Conservation (phyloP, 1,284 basidiomycete species). For the Termitomyces sp. region DNA sequence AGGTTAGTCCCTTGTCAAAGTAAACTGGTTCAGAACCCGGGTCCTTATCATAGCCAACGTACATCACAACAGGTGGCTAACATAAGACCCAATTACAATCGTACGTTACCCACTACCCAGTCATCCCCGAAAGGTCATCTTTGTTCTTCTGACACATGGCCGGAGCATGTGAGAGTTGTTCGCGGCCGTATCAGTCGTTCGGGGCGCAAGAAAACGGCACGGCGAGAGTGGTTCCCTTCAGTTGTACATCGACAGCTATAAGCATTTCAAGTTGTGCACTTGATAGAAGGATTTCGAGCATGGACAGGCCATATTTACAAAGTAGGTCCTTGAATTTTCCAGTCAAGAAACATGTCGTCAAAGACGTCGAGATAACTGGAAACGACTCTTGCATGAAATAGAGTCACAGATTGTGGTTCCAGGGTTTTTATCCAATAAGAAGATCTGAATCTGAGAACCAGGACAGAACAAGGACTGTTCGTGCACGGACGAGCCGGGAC, state of each 20-base stretch:
- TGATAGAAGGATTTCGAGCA: background rate
- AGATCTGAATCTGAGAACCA: too few species aligned
- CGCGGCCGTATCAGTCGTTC: background rate
- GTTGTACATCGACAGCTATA: background rate
- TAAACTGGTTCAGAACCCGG: background rate
- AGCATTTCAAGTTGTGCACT: too few species aligned
- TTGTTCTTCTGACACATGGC: background rate
- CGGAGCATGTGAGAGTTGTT: background rate
- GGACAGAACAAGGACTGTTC: too few species aligned
- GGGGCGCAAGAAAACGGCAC: background rate
- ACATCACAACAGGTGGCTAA: conserved; percentile 7
- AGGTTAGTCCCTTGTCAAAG: background rate
- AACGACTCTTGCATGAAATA: too few species aligned
- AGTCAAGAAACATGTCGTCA: too few species aligned
- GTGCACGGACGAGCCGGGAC: too few species aligned
- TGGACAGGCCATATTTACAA: background rate
- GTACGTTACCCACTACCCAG: background rate
- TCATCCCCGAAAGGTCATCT: background rate
- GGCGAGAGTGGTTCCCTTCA: background rate
- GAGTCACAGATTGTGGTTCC: too few species aligned
- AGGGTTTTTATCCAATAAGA: too few species aligned
- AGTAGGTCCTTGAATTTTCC: background rate
- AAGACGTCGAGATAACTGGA: too few species aligned
- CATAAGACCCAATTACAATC: background rate
- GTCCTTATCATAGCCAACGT: conserved; percentile 1